These are phyloP conservation scores for Boletus barrowsii DNA, from an alignment of 768 basidiomycete genomes.

Conservation along the genomic window DNA sequence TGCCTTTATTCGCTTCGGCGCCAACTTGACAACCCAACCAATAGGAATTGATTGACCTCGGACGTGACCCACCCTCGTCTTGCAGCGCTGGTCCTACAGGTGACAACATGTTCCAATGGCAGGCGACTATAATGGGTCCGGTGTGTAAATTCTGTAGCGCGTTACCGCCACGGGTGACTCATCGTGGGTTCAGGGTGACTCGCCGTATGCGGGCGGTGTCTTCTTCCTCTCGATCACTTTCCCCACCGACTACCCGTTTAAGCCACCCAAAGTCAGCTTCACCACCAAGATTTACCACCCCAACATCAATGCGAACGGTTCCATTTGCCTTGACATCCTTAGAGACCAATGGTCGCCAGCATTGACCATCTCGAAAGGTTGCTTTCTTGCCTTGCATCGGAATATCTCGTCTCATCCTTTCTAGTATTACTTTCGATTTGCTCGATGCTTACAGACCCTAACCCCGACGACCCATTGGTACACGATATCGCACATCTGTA, in stretches of 20 bases:
- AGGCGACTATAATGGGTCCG: constrained; percentile 99
- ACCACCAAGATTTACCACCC: constrained; percentile 99
- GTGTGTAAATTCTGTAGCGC: constrained; percentile 47
- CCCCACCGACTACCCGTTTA: constrained; percentile 99
- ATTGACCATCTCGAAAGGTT: constrained; percentile 97
- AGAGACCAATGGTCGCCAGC: constrained; percentile 99
- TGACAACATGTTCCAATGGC: constrained; percentile 99
- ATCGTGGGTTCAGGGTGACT: constrained; percentile 69
- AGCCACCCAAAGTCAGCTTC: constrained; percentile 99
- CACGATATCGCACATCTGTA: constrained; percentile 98
- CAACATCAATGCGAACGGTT: constrained; percentile 99
- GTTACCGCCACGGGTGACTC: constrained; percentile 20
- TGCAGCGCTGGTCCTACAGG: constrained; percentile 98
- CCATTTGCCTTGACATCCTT: constrained; percentile 97
- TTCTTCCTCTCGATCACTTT: constrained; percentile 96
- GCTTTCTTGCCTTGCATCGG: constrained; percentile 17
- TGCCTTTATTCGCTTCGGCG: neutral
- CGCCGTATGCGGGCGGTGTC: constrained; percentile 97
- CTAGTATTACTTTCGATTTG: constrained; percentile 95
- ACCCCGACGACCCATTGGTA: constrained; percentile 97
- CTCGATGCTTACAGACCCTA: constrained; percentile 99
- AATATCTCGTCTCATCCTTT: neutral
- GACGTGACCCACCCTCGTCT: constrained; percentile 98
- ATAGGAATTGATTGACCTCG: constrained; percentile 98
- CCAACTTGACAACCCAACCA: constrained; percentile 7